Base-by-base conservation (phyloP, 2,329 filamentous ascomycete species). In the Sclerotinia nivalis region DNA sequence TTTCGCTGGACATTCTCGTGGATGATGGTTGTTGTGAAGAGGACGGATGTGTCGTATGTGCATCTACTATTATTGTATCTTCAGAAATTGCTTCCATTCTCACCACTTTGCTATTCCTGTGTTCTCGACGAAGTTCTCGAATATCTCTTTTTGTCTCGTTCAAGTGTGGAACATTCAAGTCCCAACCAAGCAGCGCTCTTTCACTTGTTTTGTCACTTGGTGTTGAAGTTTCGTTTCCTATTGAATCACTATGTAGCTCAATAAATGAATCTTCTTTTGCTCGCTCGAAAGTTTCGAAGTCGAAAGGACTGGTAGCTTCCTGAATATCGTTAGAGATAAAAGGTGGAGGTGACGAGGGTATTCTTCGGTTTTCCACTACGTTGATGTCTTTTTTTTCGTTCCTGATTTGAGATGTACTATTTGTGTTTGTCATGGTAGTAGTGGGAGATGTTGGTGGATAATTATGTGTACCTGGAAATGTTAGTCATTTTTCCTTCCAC, bases 381-480 rank as follows among this genome's bases (percentile, higher is more conserved):
- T 1, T 20, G n/a, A 7, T 9, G 12, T 12, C 4, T 8, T 25
- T 13, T 18, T n/a, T 7, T 15, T 40, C 31, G 13, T 25, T 40
- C 4, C 25, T 18, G 0, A 4, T 50, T 25, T 20, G 8, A 20
- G 15, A 40, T 40, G 31, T 7, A 2, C 40, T 22, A 9, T 25
- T 13, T 50, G 8, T 52, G 15, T 50, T 50, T 25, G 13, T 20
- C 18, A 31, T 40, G 22, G 47, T 2, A 25, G 9, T 62, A 47
- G 50, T 22, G 22, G 60, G 22, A 50, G 60, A 18, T 49, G 18
- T 22, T 10, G 13, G 60, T 34, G 28, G 45, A 25, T 18, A 4
- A 25, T 62, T 62, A 20, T 50, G 60, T n/a, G 60, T 62, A 9
- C 60, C 60, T 64, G 47, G 9, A 52, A 25, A 20, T 58, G 22